Conservation (phyloP, 352 stramenopile genomes). For the Elongisporangium prolatum region DNA sequence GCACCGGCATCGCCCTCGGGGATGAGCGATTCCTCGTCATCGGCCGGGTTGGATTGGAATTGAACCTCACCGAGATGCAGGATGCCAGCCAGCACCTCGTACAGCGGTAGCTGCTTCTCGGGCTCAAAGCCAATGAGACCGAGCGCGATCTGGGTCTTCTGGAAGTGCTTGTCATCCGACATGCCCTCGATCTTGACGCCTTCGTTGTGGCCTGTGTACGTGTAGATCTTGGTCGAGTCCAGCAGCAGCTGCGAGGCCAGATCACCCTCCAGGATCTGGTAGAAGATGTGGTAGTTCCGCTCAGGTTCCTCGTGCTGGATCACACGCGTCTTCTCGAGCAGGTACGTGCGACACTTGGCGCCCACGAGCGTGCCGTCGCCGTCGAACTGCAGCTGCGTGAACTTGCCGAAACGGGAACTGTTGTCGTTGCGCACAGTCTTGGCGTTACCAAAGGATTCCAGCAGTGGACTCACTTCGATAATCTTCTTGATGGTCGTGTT, state of each 20-base stretch:
- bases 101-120: conserved; percentile 88
- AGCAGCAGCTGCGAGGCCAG: conserved; percentile 20
- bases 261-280: conserved; percentile 80
- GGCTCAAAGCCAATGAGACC: conserved; percentile 77
- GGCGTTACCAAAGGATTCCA: conserved; percentile 98
- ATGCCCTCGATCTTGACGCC: conserved; percentile 64
- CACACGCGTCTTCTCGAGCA: conserved; percentile 96
- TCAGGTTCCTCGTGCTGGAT: conserved; percentile 92
- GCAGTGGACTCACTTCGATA: conserved; percentile 96
- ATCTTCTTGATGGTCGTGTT: conserved; percentile 95
- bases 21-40: conserved; percentile 81
- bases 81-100: conserved; percentile 90
- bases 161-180: conserved; percentile 77
- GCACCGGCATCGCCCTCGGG: conserved; percentile 32
- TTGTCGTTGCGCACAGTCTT: conserved; percentile 98
- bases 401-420: conserved; percentile 96
- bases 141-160: conserved; percentile 67
- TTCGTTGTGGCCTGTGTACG: conserved; percentile 67
- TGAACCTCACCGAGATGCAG: conserved; percentile 94
- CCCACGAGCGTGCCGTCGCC: conserved; percentile 78
- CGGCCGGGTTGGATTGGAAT: conserved; percentile 61
- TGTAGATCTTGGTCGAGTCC: conserved; percentile 44
- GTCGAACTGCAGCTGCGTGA: conserved; percentile 95
- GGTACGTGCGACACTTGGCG: conserved; percentile 94
- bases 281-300: conserved; percentile 98